phyloP scores from a whole-genome alignment of 1,139 yeast genomes.

The Kazachstania sp. region DNA sequence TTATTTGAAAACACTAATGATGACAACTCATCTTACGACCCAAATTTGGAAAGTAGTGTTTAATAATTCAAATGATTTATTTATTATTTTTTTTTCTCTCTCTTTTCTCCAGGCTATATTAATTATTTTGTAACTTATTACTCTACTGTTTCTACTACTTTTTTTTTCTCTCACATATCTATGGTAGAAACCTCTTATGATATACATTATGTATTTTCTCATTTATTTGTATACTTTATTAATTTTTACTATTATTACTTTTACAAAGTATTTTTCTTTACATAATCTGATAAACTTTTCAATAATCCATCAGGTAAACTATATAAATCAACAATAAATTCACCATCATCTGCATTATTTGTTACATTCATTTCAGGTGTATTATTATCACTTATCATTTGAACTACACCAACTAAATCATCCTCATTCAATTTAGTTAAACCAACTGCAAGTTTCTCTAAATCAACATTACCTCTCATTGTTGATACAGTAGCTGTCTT shows the following conservation, averaged over 20 bases:
- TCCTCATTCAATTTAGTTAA: constrained; percentile 84
- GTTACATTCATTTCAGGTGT: constrained; percentile 94
- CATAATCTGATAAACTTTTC: constrained; percentile 92
- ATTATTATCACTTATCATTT: constrained; percentile 94
- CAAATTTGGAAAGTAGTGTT: constrained; percentile 16
- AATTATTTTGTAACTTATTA: too few species aligned
- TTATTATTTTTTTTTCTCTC: neutral
- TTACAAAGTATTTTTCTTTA: constrained; percentile 47
- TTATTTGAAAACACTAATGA: constrained; percentile 12
- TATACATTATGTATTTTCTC: too few species aligned
- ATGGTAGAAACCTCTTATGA: too few species aligned
- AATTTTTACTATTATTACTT: neutral
- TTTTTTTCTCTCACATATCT: too few species aligned
- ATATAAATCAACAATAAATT: constrained; percentile 90
- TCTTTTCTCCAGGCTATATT: too few species aligned
- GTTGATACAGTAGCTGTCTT: constrained; percentile 38
- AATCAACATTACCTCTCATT: constrained; percentile 65
- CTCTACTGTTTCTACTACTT: too few species aligned
- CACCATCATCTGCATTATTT: constrained; percentile 94
- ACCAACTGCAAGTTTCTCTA: constrained; percentile 86
- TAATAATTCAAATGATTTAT: constrained; percentile 3
- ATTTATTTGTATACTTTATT: neutral
- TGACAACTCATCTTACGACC: constrained; percentile 18
- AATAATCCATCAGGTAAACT: constrained; percentile 88
- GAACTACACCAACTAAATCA: constrained; percentile 88